Conservation (phyloP, 2,329 filamentous ascomycete species). For the Nectriaceae sp. region DNA sequence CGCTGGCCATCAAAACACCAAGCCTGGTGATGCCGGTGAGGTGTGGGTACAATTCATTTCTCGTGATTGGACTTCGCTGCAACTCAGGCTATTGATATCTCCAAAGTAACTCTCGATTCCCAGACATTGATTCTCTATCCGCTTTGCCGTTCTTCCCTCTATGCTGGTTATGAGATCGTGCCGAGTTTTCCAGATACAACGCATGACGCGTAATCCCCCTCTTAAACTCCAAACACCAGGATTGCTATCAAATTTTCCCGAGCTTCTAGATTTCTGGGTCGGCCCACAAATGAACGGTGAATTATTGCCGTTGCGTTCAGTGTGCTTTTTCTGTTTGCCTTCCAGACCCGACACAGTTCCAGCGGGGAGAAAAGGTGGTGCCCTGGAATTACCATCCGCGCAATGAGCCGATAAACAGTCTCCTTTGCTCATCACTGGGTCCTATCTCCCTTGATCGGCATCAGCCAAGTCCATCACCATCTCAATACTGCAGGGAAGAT, state of each 20-base stretch:
- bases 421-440: background rate
- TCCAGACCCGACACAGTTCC: background rate
- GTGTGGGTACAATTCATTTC: background rate
- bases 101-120: background rate
- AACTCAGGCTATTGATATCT: background rate
- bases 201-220: background rate
- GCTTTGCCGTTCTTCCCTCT: background rate
- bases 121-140: background rate
- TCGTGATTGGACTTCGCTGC: no score
- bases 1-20: no score
- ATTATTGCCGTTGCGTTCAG: no score
- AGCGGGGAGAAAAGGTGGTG: constrained; percentile 1
- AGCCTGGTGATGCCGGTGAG: background rate
- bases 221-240: no score
- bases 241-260: no score
- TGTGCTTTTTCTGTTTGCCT: no score
- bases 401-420: background rate
- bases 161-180: background rate
- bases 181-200: background rate
- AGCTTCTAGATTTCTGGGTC: background rate
- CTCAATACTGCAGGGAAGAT: constrained; percentile 2
- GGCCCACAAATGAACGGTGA: background rate
- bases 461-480: background rate
- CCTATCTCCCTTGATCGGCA: constrained; percentile 14
- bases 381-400: background rate